Evolutionary conservation across 768 basidiomycete species (phyloP).

Genomic region (Mrakia gelida): DNA sequence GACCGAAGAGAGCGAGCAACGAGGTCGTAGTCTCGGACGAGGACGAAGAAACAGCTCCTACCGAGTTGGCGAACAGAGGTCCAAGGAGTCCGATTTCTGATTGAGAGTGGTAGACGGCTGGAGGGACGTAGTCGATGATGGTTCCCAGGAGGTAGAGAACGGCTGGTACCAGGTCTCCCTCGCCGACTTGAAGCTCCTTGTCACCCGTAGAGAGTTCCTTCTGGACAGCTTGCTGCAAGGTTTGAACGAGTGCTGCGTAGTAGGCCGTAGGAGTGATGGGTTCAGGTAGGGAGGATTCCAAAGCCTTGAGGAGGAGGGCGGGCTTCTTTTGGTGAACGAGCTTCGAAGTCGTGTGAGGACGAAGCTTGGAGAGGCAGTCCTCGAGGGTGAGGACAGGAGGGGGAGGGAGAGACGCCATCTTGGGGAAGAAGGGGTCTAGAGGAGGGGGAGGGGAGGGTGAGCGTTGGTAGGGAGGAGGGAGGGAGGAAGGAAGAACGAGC

Average conservation of each 20-base stretch:
- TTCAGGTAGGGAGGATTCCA: slow-evolving; percentile 58
- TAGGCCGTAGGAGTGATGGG: slow-evolving; percentile 73
- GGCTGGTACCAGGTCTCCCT: slow-evolving; percentile 75
- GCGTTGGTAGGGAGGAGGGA: background rate
- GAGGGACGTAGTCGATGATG: slow-evolving; percentile 69
- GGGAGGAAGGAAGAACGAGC: background rate
- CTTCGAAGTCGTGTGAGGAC: slow-evolving; percentile 74
- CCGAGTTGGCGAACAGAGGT: slow-evolving; percentile 57
- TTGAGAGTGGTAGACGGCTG: slow-evolving; percentile 74
- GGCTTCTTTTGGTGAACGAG: slow-evolving; percentile 85
- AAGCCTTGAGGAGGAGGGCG: slow-evolving; percentile 73
- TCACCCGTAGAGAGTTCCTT: slow-evolving; percentile 53
- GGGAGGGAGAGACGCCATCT: slow-evolving; percentile 11
- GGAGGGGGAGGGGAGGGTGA: too few species aligned
- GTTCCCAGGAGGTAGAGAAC: slow-evolving; percentile 78
- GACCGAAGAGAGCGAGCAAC: slow-evolving; percentile 27
- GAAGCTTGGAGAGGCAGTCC: slow-evolving; percentile 66
- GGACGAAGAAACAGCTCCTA: background rate
- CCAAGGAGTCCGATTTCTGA: slow-evolving; percentile 67
- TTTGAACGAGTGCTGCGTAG: slow-evolving; percentile 78
- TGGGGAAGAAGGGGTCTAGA: background rate
- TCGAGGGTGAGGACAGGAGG: slow-evolving; percentile 31
- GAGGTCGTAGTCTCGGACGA: slow-evolving; percentile 4
- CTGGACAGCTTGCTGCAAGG: slow-evolving; percentile 68
- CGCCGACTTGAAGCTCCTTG: slow-evolving; percentile 49